These are phyloP conservation scores for Aquilaria sinensis DNA, from an alignment of 345 rosid genomes.

Conservation along the genomic window DNA sequence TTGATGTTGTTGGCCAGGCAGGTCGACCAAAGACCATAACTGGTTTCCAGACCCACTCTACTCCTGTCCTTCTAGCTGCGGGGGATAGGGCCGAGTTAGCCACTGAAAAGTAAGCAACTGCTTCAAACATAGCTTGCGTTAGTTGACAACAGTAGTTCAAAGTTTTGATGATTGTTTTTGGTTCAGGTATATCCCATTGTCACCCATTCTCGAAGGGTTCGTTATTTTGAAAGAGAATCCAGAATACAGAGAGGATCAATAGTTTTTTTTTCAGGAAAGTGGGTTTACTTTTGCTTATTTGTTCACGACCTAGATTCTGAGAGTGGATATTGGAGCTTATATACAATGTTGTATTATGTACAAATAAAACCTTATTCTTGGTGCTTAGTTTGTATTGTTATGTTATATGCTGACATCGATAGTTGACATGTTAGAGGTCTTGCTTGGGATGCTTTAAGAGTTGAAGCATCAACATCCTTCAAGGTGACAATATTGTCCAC, in stretches of 20 bases:
- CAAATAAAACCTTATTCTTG: too few species aligned
- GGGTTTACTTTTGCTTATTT: neutral
- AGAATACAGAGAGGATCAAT: slow-evolving; percentile 56
- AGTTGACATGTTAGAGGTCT: too few species aligned
- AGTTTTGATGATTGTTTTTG: neutral
- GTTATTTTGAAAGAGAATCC: slow-evolving; percentile 84
- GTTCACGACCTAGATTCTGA: neutral
- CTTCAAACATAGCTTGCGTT: neutral
- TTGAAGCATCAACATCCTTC: too few species aligned
- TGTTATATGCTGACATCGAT: too few species aligned
- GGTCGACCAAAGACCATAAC: slow-evolving; percentile 96
- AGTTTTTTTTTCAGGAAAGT: neutral
- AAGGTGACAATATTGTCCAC: too few species aligned
- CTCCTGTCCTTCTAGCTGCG: slow-evolving; percentile 92
- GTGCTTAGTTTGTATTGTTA: too few species aligned
- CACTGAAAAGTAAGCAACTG: slow-evolving; percentile 67
- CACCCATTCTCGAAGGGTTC: slow-evolving; percentile 91
- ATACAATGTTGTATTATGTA: too few species aligned
- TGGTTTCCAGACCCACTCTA: slow-evolving; percentile 94
- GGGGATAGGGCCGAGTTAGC: slow-evolving; percentile 97
- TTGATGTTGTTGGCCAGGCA: slow-evolving; percentile 95
- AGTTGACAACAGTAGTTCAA: neutral
- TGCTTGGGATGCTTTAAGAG: too few species aligned
- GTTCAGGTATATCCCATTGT: slow-evolving; percentile 75
- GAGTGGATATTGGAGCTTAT: too few species aligned